A percentile compares a stretch with the other conserved stretches of the same genome.
Conservation (phyloP, 2,329 filamentous ascomycete genomes). For the Claviceps sp. region DNA sequence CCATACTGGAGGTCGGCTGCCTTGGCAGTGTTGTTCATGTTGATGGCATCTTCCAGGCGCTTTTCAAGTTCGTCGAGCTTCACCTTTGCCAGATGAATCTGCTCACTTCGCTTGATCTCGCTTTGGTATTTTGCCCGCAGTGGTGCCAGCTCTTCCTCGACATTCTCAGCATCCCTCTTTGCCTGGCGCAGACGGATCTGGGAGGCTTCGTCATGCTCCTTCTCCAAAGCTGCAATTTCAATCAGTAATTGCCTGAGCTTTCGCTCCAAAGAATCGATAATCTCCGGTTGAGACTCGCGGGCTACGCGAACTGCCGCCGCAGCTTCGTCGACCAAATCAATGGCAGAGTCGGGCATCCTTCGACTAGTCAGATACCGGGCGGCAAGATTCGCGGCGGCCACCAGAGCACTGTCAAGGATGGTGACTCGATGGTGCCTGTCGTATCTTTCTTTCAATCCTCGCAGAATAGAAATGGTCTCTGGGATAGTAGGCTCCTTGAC, state of each 20-base stretch:
- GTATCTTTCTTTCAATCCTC: constrained; percentile 94
- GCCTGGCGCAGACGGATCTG: constrained; percentile 70
- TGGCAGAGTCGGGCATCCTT: constrained; percentile 87
- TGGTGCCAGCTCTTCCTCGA: constrained; percentile 82
- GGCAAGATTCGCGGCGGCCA: constrained; percentile 80
- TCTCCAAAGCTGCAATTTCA: constrained; percentile 86
- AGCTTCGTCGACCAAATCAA: constrained; percentile 92
- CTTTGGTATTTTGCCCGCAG: constrained; percentile 91
- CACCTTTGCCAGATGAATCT: constrained; percentile 87
- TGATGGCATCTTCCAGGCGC: constrained; percentile 86
- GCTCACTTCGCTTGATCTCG: constrained; percentile 80
- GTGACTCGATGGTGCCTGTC: constrained; percentile 97
- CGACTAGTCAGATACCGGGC: constrained; percentile 85
- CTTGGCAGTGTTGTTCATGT: constrained; percentile 68
- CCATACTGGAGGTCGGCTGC: constrained; percentile 95
- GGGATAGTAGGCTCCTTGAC: constrained; percentile 84
- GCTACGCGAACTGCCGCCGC: constrained; percentile 93
- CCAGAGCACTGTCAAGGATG: constrained; percentile 87
- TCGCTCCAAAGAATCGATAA: constrained; percentile 87
- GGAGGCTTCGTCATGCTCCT: constrained; percentile 90
- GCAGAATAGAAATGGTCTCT: constrained; percentile 95
- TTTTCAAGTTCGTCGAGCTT: constrained; percentile 86
- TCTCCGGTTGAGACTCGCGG: constrained; percentile 89
- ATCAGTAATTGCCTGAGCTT: constrained; percentile 85
- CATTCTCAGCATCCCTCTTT: constrained; percentile 82